phyloP scores from a whole-genome alignment of 129 eudicot species.

The Rutidosis leptorrhynchoides region DNA sequence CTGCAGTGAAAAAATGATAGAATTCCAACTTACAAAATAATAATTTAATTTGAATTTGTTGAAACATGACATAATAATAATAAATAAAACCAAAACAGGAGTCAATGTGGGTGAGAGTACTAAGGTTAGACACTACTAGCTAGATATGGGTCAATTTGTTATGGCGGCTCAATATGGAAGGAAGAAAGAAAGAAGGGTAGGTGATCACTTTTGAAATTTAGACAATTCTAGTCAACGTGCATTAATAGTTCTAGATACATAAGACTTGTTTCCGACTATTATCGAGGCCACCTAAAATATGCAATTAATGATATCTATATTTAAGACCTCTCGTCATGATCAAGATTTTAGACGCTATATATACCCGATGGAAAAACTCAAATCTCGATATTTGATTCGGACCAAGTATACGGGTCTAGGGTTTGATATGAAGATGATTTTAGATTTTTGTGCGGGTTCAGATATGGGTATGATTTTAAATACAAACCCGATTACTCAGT shows the following conservation, averaged over 20 bases:
- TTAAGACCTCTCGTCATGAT: no score
- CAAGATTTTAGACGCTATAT: no score
- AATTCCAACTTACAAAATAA: conserved; percentile 1
- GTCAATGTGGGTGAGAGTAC: conserved; percentile 35
- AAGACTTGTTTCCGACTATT: no score
- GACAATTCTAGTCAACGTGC: conserved; percentile 22
- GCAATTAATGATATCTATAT: no score
- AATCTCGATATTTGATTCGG: no score
- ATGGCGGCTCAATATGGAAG: conserved; percentile 7
- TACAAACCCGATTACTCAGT: no score
- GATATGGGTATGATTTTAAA: no score
- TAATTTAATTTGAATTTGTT: conserved; percentile 13
- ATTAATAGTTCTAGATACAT: conserved; percentile 24
- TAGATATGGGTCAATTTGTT: conserved; percentile 20
- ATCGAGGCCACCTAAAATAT: no score
- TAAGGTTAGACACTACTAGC: conserved; percentile 1
- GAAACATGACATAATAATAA: conserved; percentile 21
- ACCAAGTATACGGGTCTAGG: no score
- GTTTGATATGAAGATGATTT: no score
- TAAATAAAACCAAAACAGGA: conserved; percentile 17
- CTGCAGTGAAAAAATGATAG: conserved; percentile 16
- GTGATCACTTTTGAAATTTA: conserved; percentile 3
- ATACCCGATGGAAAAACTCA: no score
- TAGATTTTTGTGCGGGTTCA: no score
- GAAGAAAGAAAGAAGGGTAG: neutral